Evolutionary conservation across 176 grass and related monocot species (phyloP), one percentile per base, ranked within the genome.

Genomic region (Areca catechu): DNA sequence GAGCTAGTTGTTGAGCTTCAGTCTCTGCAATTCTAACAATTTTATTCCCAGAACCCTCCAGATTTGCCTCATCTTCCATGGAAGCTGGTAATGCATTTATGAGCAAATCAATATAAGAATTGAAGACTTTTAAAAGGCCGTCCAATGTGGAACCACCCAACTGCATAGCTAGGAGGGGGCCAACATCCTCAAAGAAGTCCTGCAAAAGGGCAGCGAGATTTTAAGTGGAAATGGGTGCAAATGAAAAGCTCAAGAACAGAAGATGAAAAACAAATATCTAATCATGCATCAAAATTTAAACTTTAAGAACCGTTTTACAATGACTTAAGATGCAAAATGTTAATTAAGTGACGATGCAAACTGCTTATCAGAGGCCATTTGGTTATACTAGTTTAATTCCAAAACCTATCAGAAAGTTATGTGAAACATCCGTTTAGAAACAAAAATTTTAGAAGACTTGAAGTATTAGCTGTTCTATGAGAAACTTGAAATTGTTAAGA

Each of bases 151-250:
- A 79, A 63, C 91, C 91, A 56, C 91, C 86, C 66, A 95, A 76
- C 54, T 95, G 86, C 70, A 95, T 71, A 71, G 80, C 86, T 61
- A 95, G 86, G 22, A 95, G 80, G 61, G 91, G 91, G 0, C 82
- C 86, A 2, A 95, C 83, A 60, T 95, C 86, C 74, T 95, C 91
- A 51, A 95, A 95, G 68, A 90, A 95, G 65, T 95, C 91, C 91
- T 95, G 82, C 57, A 80, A 80, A 57, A 43, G 34, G 34, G 34
- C 7, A 43, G 7, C 3, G 1, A 43, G 9, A 9, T 43, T 43
- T 7, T 10, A 14, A 43, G 34, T 43, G 34, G 34, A 43, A 37
- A 43, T 43, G 21, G 12, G 6, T 22, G 53, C 17, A 55, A 20
- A 55, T 55, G 53, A 20, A 55, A 21, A 55, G 53, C 19, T 55